Base-by-base conservation (phyloP, 2,329 filamentous ascomycete species). In the Ophiostoma triangulosporum region DNA sequence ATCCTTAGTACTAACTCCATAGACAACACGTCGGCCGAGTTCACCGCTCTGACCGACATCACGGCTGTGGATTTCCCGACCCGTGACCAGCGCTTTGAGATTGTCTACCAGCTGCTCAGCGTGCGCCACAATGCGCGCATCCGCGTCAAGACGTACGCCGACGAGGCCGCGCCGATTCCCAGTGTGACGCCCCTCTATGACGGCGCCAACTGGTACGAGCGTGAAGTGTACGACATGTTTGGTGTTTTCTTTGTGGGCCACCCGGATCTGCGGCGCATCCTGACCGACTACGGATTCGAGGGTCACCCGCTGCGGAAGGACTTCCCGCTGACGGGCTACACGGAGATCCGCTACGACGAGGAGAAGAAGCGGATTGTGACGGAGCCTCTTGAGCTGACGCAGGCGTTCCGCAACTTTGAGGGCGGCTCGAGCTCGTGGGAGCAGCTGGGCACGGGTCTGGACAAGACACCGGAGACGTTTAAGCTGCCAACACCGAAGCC, bases 261-360 rank as follows among this genome's bases (percentile, higher is more conserved):
- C 74, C 93, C 93, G 36, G 94, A 98, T 73, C 76, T 98, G 62
- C 83, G 93, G 68, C 82, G 93, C 62, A 97, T 98, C 73, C 94
- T 98, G 91, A 98, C 93, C 60, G 93, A 98, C 69, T 98, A 98
- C 69, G 93, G 93, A 52, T 98, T 98, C 65, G 94, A 98, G 69
- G 93, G 93, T 52, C 93, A 98, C 73, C 93, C 93, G 40, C 73
- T 98, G 66, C 81, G 94, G 66, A 98, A 98, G 75, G 93, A 98
- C 68, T 98, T 98, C 74, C 93, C 93, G 22, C 73, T 98, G 68
- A 96, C 93, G 2, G 93, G 93, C 48, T 98, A 98, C 75, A 98
- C 93, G 32, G 94, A 98, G 74, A 85, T 98, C 61, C 80, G 93
- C 65, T 98, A 94, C 66, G 93, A 98, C 62, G 93, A 98, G 73